Conservation (phyloP, 2,329 filamentous ascomycete genomes). For the Thelonectria blattea region DNA sequence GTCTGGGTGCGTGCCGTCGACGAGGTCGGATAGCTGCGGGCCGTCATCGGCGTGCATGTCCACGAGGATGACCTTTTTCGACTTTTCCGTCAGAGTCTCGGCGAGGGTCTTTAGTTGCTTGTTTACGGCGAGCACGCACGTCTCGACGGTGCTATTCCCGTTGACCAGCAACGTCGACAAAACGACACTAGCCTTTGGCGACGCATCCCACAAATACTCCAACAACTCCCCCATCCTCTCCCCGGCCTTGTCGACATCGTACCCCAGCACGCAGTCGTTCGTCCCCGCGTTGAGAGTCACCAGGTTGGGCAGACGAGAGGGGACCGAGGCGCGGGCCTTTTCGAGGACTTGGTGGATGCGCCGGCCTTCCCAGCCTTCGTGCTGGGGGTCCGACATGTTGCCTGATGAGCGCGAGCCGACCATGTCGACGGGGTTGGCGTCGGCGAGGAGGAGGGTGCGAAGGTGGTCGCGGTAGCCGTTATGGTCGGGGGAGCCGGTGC, state of each 20-base stretch:
- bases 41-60: constrained; percentile 47
- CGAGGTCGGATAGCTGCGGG: constrained; percentile 41
- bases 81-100: constrained; percentile 33
- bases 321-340: constrained; percentile 43
- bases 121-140: constrained; percentile 43
- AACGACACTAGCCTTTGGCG: constrained; percentile 44
- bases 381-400: constrained; percentile 49
- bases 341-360: constrained; percentile 48
- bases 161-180: constrained; percentile 48
- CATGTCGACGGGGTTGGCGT: constrained; percentile 46
- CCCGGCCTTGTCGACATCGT: constrained; percentile 39
- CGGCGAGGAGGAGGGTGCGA: constrained; percentile 39
- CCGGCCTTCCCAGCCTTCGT: constrained; percentile 53
- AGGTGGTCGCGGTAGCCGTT: constrained; percentile 49
- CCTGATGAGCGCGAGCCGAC: constrained; percentile 49
- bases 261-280: constrained; percentile 49
- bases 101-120: constrained; percentile 40
- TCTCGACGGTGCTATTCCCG: constrained; percentile 36
- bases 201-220: constrained; percentile 41
- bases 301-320: constrained; percentile 46
- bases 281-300: constrained; percentile 52
- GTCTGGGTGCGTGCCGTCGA: constrained; percentile 48
- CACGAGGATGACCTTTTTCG: constrained; percentile 45
- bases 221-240: constrained; percentile 45
- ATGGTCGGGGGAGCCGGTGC: constrained; percentile 43